phyloP scores from a whole-genome alignment of 2,329 filamentous ascomycete species.

The Leptographium procerum region DNA sequence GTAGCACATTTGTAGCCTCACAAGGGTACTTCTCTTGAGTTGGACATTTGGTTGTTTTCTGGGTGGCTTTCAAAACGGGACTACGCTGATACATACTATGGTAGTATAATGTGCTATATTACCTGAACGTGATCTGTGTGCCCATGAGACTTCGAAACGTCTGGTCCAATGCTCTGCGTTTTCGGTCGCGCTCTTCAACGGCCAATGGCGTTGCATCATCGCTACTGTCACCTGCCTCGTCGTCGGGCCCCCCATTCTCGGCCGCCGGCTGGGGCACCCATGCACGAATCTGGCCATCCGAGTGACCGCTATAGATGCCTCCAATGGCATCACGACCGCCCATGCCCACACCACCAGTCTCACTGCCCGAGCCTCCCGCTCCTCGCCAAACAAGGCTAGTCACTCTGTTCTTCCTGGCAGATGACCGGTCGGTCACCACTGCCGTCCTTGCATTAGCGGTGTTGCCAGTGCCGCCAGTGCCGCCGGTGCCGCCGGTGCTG shows the following conservation, averaged over 20 bases:
- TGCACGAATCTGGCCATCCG: conserved; percentile 70
- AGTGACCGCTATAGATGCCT: conserved; percentile 66
- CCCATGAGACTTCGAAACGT: conserved; percentile 69
- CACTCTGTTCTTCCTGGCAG: conserved; percentile 52
- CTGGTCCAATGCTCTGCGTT: conserved; percentile 68
- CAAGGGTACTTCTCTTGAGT: too few species aligned
- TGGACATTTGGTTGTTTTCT: too few species aligned
- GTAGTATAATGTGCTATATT: not conserved
- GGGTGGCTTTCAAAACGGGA: too few species aligned
- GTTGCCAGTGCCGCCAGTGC: not conserved
- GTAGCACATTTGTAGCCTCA: too few species aligned
- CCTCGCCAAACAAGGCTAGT: conserved; percentile 65
- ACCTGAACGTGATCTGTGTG: conserved; percentile 53
- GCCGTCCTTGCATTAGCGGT: conserved; percentile 7
- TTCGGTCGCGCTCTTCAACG: conserved; percentile 46
- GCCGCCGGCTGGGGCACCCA: conserved; percentile 53
- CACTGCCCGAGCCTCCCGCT: conserved; percentile 43
- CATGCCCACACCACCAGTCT: conserved; percentile 46
- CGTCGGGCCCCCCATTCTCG: conserved; percentile 17
- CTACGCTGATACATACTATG: too few species aligned
- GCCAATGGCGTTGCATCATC: conserved; percentile 29
- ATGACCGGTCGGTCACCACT: conserved; percentile 12
- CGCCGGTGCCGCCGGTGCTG: not conserved
- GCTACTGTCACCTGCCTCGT: conserved; percentile 29
- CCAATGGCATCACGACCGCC: conserved; percentile 41